Conservation (phyloP, 31 red algal species). For the Asparagopsis taxiformis region DNA sequence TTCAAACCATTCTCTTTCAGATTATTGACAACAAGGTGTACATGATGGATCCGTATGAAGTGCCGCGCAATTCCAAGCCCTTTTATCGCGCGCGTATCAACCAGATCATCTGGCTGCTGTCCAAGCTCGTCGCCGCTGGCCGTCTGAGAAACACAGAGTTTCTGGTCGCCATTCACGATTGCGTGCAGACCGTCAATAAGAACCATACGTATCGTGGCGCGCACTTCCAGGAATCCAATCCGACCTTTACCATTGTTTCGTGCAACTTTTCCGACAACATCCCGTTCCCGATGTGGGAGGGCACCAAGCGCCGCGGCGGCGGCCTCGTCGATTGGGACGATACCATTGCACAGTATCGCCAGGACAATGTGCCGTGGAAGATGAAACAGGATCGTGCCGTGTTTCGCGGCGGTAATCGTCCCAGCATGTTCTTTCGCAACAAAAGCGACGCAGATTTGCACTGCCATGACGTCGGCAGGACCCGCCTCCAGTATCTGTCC, state of each 20-base stretch:
- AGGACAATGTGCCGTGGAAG: constrained; percentile 70
- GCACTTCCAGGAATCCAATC: constrained; percentile 59
- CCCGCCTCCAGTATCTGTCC: constrained; percentile 41
- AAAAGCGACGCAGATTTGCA: constrained; percentile 63
- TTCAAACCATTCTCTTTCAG: constrained; percentile 80
- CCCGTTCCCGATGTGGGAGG: constrained; percentile 96
- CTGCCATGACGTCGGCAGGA: constrained; percentile 63
- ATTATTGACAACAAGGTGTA: constrained; percentile 78
- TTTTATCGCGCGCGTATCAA: constrained; percentile 88
- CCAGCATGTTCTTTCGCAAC: constrained; percentile 79
- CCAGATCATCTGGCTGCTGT: constrained; percentile 79
- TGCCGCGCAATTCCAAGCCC: constrained; percentile 72
- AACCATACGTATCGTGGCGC: constrained; percentile 74
- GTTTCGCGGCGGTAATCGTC: constrained; percentile 84
- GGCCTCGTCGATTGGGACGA: constrained; percentile 85
- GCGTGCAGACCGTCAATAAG: constrained; percentile 92
- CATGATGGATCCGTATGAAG: constrained; percentile 87
- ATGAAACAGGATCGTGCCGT: constrained; percentile 69
- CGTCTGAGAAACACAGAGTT: constrained; percentile 84
- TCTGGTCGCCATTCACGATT: constrained; percentile 92
- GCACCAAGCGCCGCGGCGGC: constrained; percentile 58
- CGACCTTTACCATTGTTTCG: constrained; percentile 81
- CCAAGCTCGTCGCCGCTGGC: constrained; percentile 51
- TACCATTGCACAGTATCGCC: constrained; percentile 40
- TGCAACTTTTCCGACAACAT: constrained; percentile 97